phyloP scores from a whole-genome alignment of 140 eudicot species.

The Stevia rebaudiana region DNA sequence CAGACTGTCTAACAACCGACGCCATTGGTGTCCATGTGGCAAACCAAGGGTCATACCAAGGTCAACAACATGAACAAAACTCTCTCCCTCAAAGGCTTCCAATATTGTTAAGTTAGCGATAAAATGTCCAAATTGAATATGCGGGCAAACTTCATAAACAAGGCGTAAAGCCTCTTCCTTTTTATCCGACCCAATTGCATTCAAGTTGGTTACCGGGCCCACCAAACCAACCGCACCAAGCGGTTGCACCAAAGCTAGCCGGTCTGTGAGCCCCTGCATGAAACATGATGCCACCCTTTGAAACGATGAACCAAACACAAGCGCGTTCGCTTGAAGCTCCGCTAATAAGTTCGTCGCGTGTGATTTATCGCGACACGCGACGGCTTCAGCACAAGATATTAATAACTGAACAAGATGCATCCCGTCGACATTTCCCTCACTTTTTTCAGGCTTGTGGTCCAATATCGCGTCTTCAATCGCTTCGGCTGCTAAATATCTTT shows the following conservation, averaged over 20 bases:
- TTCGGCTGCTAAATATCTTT: slow-evolving; percentile 54
- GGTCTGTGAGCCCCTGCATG: slow-evolving; percentile 64
- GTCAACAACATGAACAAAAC: slow-evolving; percentile 78
- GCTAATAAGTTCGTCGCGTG: slow-evolving; percentile 56
- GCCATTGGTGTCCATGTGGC: slow-evolving; percentile 78
- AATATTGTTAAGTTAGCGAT: slow-evolving; percentile 62
- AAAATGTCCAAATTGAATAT: slow-evolving; percentile 64
- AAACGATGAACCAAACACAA: slow-evolving; percentile 69
- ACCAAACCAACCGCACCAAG: slow-evolving; percentile 60
- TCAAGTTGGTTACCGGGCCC: slow-evolving; percentile 30
- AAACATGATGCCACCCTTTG: slow-evolving; percentile 79
- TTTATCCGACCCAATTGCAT: slow-evolving; percentile 34
- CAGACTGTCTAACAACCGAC: slow-evolving; percentile 40
- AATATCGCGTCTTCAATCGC: slow-evolving; percentile 48
- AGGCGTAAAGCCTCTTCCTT: slow-evolving; percentile 63
- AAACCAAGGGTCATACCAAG: slow-evolving; percentile 75
- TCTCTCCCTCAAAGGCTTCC: slow-evolving; percentile 98
- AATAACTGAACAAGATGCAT: slow-evolving; percentile 62
- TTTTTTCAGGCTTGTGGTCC: slow-evolving; percentile 22
- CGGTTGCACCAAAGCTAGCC: slow-evolving; percentile 63
- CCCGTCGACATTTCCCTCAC: slow-evolving; percentile 43
- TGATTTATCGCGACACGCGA: slow-evolving; percentile 71
- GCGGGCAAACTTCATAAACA: slow-evolving; percentile 61
- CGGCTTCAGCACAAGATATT: slow-evolving; percentile 73
- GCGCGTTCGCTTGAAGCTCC: slow-evolving; percentile 63